Evolutionary conservation across 257 asterid genomes (phyloP).

Genomic region (Cynanchum wilfordii): DNA sequence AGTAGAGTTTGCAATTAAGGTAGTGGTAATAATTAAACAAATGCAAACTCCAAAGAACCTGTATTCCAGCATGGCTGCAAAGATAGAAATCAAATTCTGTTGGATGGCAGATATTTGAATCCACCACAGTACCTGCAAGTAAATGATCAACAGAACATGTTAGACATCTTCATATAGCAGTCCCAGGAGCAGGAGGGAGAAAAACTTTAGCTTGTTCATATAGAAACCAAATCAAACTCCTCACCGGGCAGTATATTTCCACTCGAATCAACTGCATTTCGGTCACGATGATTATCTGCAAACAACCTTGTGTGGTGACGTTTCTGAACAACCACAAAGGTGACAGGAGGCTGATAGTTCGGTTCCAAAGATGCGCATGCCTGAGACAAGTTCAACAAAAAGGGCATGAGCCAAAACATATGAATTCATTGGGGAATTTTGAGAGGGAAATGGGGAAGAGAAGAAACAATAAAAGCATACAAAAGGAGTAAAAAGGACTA

Average conservation of each 20-base stretch:
- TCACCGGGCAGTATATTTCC: conserved; percentile 91
- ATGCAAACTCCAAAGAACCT: conserved; percentile 31
- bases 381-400: conserved; percentile 29
- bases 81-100: conserved; percentile 94
- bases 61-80: conserved; percentile 97
- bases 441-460: background rate
- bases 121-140: conserved; percentile 84
- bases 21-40: no score
- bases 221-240: conserved; percentile 4
- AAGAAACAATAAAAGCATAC: background rate
- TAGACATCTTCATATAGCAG: background rate
- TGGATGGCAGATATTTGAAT: conserved; percentile 90
- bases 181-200: background rate
- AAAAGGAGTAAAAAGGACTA: conserved; percentile 1
- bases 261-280: conserved; percentile 59
- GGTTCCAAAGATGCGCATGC: conserved; percentile 96
- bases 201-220: background rate
- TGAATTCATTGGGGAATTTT: no score
- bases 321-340: conserved; percentile 94
- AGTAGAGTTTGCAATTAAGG: background rate
- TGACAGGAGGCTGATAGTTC: conserved; percentile 88
- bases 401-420: background rate
- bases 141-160: background rate
- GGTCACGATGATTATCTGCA: conserved; percentile 69
- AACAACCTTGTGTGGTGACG: conserved; percentile 92